These are phyloP conservation scores for Pleurotus djamor DNA, from an alignment of 768 basidiomycete genomes.

Conservation along the genomic window DNA sequence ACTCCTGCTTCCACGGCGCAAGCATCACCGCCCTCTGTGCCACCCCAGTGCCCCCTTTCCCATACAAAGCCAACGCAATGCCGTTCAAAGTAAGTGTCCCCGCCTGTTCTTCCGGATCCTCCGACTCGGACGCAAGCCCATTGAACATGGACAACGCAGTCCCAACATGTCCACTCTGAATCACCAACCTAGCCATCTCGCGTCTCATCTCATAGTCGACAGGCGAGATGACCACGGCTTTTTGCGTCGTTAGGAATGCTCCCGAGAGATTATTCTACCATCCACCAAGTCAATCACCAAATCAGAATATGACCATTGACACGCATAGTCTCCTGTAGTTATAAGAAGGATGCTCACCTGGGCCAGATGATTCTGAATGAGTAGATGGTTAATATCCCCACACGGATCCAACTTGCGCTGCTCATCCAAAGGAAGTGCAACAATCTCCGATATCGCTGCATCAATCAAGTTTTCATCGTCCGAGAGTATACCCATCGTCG, in stretches of 20 bases:
- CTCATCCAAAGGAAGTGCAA: slow-evolving; percentile 64
- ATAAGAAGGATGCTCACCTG: slow-evolving; percentile 45
- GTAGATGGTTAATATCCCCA: slow-evolving; percentile 68
- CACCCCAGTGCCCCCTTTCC: slow-evolving; percentile 24
- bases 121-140: slow-evolving; percentile 17
- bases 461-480: slow-evolving; percentile 79
- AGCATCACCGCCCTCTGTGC: slow-evolving; percentile 69
- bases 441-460: slow-evolving; percentile 82
- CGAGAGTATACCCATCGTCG: slow-evolving; percentile 87
- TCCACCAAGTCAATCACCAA: background rate
- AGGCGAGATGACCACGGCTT: slow-evolving; percentile 57
- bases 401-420: slow-evolving; percentile 65
- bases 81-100: slow-evolving; percentile 49
- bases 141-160: slow-evolving; percentile 48
- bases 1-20: slow-evolving; percentile 45
- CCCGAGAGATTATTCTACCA: slow-evolving; percentile 44
- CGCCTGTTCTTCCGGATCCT: slow-evolving; percentile 32
- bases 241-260: slow-evolving; percentile 55
- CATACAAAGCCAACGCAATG: slow-evolving; percentile 27
- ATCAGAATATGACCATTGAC: background rate
- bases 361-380: slow-evolving; percentile 70
- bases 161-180: slow-evolving; percentile 42
- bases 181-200: slow-evolving; percentile 50
- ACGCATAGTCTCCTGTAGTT: background rate
- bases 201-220: slow-evolving; percentile 43